Evolutionary conservation across 306 rosid genomes (phyloP), one percentile per base, ranked within the genome.

Genomic region (Cucurbita moschata): DNA sequence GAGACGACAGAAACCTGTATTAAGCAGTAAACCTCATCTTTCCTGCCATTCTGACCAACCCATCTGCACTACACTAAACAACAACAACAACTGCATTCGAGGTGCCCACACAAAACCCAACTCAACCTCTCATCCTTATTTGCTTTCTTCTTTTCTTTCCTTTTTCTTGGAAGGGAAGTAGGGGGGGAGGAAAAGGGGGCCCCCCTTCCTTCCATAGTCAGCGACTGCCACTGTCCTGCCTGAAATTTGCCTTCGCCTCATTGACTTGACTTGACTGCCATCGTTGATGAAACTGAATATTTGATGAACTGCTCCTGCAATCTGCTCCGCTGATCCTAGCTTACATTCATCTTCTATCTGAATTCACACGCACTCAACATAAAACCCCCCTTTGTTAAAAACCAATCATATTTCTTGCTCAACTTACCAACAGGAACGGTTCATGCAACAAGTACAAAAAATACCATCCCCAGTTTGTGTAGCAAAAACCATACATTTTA

Each of bases 341-440:
- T 83, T 75, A 63, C 97, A 91, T 12, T 78, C 96, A 61, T 95
- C 96, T 77, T 95, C 97, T 49, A 95, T 89, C 99, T 95, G 92
- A n/a, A 4, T 50, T 50, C 54, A 50, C 54, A 50, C 7, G 18
- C 18, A 50, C 2, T 5, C 54, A 50, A 50, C 54, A 6, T 5
- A 50, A 50, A n/a, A 14, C 76, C 46, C 55, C 73, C 74, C 49
- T 43, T 46, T 9, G 15, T 64, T 64, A 40, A 65, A 56, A 56
- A 56, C 61, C 21, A 26, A 19, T 59, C 65, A 59, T 59, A 13
- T 59, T 59, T 30, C 65, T 59, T 21, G 5, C 18, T 6, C 54
- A 15, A 5, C 54, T 50, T 50, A 50, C 18, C 54, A 4, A 50
- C 54, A 14, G 4, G 37, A 56, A 21, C 13, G 35, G 61, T 56